phyloP scores from a whole-genome alignment of 1,284 basidiomycete genomes.

The Rhodofomes roseus region DNA sequence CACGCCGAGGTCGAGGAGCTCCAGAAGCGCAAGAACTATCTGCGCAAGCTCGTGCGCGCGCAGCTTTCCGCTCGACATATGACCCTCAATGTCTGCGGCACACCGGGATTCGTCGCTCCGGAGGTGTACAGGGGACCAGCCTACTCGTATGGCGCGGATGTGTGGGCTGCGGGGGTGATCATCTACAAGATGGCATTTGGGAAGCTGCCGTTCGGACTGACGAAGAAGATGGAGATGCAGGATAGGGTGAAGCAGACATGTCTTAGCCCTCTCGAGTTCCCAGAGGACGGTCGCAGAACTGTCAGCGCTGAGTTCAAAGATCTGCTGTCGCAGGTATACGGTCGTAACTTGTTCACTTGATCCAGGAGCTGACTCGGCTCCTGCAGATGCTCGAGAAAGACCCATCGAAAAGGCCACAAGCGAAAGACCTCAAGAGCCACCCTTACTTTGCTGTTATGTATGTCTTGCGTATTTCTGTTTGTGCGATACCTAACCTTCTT shows the following conservation, averaged over 20 bases:
- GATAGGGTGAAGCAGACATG: not conserved
- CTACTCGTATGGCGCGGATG: constrained; percentile 49
- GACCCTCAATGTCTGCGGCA: constrained; percentile 3
- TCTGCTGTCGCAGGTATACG: not conserved
- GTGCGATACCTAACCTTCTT: not conserved
- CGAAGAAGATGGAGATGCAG: constrained; percentile 2
- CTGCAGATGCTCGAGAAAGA: not conserved
- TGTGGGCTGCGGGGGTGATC: constrained; percentile 49
- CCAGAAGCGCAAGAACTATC: not conserved
- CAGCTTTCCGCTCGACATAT: not conserved
- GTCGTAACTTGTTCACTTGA: not conserved
- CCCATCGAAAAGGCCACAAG: not conserved
- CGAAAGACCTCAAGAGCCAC: not conserved
- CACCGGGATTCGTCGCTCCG: constrained; percentile 9
- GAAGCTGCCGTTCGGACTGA: constrained; percentile 2
- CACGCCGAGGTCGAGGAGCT: not conserved
- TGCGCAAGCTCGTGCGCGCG: not conserved
- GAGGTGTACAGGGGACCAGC: constrained; percentile 33
- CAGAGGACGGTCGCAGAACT: not conserved
- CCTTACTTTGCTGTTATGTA: not conserved
- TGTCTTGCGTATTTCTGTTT: not conserved
- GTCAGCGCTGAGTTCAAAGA: not conserved
- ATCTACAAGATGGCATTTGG: constrained; percentile 59
- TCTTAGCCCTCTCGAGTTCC: not conserved
- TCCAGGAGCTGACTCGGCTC: not conserved